These are phyloP conservation scores for Cunninghamia lanceolata DNA, from an alignment of 75 land plant species.

Conservation along the genomic window DNA sequence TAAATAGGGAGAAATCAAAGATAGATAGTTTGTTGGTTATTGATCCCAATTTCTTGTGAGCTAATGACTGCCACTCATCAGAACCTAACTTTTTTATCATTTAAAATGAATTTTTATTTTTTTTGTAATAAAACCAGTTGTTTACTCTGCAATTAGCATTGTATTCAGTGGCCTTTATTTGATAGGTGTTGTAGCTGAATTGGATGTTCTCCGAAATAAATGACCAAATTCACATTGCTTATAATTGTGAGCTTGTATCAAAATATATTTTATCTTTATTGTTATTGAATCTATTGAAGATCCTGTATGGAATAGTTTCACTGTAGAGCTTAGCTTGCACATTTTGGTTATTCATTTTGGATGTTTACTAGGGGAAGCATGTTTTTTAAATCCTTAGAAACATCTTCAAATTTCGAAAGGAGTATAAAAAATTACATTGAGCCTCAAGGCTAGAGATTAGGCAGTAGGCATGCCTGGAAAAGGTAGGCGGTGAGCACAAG, in stretches of 20 bases:
- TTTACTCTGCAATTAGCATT: background rate
- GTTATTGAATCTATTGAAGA: background rate
- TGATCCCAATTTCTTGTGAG: background rate
- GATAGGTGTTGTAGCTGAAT: background rate
- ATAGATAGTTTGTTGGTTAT: background rate
- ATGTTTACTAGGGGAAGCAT: too few relatives aligned
- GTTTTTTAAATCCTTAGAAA: too few relatives aligned
- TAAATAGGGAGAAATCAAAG: background rate
- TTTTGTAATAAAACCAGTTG: background rate
- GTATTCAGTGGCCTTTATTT: background rate
- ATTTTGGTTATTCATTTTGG: too few relatives aligned
- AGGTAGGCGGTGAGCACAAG: background rate
- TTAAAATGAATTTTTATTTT: background rate
- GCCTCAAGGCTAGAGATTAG: background rate
- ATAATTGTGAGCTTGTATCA: background rate
- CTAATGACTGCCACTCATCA: background rate
- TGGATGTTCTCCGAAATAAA: background rate
- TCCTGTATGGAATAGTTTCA: too few relatives aligned
- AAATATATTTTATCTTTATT: background rate
- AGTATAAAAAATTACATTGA: too few relatives aligned
- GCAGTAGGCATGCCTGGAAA: background rate
- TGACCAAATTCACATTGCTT: background rate
- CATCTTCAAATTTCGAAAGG: too few relatives aligned
- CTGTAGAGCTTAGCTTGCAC: too few relatives aligned
- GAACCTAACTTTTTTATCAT: background rate